Percentiles rank a stretch among this genome's conserved stretches.
Evolutionary conservation across 768 basidiomycete species (phyloP).

Genomic region (Nidula microcarpa): DNA sequence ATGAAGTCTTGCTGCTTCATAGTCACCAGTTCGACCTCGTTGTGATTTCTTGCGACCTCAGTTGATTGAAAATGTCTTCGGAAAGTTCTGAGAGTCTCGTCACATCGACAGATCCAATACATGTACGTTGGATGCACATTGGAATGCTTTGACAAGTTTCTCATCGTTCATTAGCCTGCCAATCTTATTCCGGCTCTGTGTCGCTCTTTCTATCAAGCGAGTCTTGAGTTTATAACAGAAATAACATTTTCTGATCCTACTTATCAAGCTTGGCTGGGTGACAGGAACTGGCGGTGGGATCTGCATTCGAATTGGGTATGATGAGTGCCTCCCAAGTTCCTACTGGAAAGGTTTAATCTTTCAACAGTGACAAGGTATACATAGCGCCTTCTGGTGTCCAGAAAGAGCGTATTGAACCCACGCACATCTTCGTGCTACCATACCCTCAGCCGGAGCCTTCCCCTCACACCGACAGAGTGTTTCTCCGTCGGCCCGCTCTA

Average conservation of each 20-base stretch:
- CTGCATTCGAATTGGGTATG: slow-evolving; percentile 67
- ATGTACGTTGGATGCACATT: slow-evolving; percentile 35
- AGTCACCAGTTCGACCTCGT: too few species aligned
- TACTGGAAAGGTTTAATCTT: neutral
- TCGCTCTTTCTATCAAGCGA: slow-evolving; percentile 67
- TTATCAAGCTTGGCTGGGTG: slow-evolving; percentile 76
- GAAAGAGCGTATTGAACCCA: slow-evolving; percentile 80
- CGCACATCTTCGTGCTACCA: slow-evolving; percentile 86
- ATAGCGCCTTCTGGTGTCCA: slow-evolving; percentile 90
- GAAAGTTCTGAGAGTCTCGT: slow-evolving; percentile 47
- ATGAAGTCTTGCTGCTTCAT: too few species aligned
- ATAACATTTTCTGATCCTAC: slow-evolving; percentile 1
- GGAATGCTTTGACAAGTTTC: neutral
- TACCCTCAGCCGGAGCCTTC: slow-evolving; percentile 63
- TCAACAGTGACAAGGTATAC: slow-evolving; percentile 66
- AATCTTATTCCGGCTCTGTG: slow-evolving; percentile 88
- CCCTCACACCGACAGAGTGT: slow-evolving; percentile 67
- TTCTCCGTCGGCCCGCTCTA: slow-evolving; percentile 68
- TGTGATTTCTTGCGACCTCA: too few species aligned
- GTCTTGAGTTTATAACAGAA: slow-evolving; percentile 1
- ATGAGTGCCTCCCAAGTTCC: neutral
- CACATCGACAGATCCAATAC: slow-evolving; percentile 55
- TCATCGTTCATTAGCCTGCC: slow-evolving; percentile 62
- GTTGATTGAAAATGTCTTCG: slow-evolving; percentile 13
- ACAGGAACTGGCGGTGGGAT: slow-evolving; percentile 87